Evolutionary conservation across 2,329 filamentous ascomycete genomes (phyloP).

Genomic region (Penicillium corylophilum): DNA sequence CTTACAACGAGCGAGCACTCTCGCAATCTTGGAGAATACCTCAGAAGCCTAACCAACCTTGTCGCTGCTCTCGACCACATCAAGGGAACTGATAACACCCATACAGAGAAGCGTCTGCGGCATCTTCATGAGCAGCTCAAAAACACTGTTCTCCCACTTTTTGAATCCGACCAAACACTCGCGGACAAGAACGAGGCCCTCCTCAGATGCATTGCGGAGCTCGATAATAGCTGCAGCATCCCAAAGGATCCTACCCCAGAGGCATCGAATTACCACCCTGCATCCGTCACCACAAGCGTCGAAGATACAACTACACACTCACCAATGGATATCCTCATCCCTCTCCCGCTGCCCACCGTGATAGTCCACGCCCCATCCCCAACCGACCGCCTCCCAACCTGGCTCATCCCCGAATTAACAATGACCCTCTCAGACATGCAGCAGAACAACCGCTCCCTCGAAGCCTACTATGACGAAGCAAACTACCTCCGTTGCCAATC

Average conservation of each 20-base stretch:
- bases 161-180: neutral
- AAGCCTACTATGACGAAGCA: constrained; percentile 28
- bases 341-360: neutral
- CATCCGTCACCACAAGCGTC: neutral
- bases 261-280: neutral
- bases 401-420: neutral
- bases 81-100: neutral
- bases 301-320: neutral
- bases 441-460: constrained; percentile 25
- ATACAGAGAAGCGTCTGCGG: neutral
- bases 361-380: neutral
- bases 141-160: neutral
- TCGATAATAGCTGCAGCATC: constrained; percentile 2
- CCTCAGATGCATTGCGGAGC: constrained; percentile 5
- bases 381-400: neutral
- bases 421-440: constrained; percentile 2
- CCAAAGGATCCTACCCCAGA: neutral
- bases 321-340: too few species aligned
- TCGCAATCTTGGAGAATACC: neutral
- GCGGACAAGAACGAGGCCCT: constrained; percentile 1
- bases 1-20: neutral
- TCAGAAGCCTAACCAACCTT: constrained; percentile 5
- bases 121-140: neutral
- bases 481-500: constrained; percentile 16
- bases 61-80: constrained; percentile 1